These are phyloP conservation scores for Psidium friedrichsthalianum DNA, from an alignment of 345 rosid species.

Conservation along the genomic window DNA sequence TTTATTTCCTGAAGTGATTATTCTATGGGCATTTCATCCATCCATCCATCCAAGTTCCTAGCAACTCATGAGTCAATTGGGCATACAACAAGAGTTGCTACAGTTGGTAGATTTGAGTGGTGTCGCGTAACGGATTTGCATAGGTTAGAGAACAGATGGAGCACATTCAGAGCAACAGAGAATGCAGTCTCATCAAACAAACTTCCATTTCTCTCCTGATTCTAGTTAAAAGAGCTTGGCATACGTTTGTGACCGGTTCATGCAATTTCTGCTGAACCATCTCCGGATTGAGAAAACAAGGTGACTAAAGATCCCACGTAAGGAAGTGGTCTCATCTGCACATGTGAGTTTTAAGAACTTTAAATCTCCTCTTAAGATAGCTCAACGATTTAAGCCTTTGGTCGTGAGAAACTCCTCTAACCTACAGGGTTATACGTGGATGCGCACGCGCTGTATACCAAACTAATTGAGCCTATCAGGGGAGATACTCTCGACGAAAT, in stretches of 20 bases:
- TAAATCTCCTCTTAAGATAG: not conserved
- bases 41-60: not conserved
- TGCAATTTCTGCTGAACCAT: not conserved
- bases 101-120: not conserved
- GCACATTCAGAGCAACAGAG: not conserved
- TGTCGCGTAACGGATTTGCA: not conserved
- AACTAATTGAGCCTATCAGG: not conserved
- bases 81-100: not conserved
- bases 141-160: not conserved
- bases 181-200: not conserved
- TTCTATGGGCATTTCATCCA: not conserved
- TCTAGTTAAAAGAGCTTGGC: not conserved
- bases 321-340: not conserved
- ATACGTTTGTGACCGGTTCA: not conserved
- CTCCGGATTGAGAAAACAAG: not conserved
- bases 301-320: not conserved
- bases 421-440: not conserved
- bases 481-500: not conserved
- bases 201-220: not conserved
- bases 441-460: not conserved
- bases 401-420: not conserved
- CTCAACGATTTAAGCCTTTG: not conserved
- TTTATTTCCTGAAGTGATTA: not conserved
- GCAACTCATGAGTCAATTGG: not conserved
- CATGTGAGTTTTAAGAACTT: not conserved